Evolutionary conservation across 2,329 filamentous ascomycete species (phyloP), one percentile per base, ranked within the genome.

Genomic region (Xylaria sp.): DNA sequence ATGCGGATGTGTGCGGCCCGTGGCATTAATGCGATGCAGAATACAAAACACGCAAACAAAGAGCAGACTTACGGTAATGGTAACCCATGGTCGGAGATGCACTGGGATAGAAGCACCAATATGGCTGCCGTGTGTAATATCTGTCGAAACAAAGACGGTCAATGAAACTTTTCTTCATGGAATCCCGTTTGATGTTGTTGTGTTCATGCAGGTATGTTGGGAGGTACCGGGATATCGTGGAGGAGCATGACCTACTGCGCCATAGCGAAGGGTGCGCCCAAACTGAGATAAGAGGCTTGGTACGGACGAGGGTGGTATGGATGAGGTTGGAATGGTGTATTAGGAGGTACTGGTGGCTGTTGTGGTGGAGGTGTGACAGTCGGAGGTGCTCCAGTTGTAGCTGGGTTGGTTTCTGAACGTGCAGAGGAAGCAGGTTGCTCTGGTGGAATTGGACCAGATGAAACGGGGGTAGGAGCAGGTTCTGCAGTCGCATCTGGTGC

Each of bases 191-290:
- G 25, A 30, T 32, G 23, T 12, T 48, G 45, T 18, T n/a, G 8
- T n/a, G 48, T 52, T 55, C 5, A n/a, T 41, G 20, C 20, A 13
- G 8, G 12, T 52, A 9, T 13, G 23, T n/a, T 25, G n/a, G 9
- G 13, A 28, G 5, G 32, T 23, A 43, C 9, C 28, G 20, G 4
- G 2, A 30, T 15, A 39, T 45, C 18, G 2, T 15, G 36, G 12
- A 23, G 18, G 12, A 52, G 5, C 6, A 30, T 20, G 34, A 61
- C 67, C 66, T 69, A 69, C 67, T 63, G 67, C 39, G 53, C 39
- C 53, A 63, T 20, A 2, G 36, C n/a, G 20, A 55, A 32, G 18
- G 32, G 61, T 58, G 15, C 45, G 5, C 15, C 8, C 10, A 8
- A 13, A 3, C 20, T 1, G 25, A 10, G 2, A 18, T 25, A 34